Base-by-base conservation (phyloP, 192 early-diverging fungal species). In the Coemansia sp. region DNA sequence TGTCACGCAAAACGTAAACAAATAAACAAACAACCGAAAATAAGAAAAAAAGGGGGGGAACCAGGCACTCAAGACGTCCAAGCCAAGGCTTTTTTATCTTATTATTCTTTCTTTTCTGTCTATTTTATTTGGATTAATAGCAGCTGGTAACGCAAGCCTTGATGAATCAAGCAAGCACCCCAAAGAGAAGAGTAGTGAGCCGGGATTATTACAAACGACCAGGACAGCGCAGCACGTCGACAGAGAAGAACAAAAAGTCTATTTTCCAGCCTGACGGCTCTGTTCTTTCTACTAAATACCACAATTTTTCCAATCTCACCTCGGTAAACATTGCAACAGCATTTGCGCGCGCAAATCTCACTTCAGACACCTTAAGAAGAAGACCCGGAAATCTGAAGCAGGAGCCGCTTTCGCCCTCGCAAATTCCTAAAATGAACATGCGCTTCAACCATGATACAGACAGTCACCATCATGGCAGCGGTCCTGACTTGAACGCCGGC, bases 291-390 rank as follows among this genome's bases (percentile, higher is more conserved):
- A 54, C 60, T 20, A 70, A 61, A n/a, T 11, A 54, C 1, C 69
- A 56, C 38, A 71, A 66, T 36, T 72, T 75, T 59, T 72, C 78
- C 30, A 75, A 81, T 64, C 69, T 67, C 55, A 82, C 80, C 30
- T 82, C 80, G 11, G 80, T 82, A 29, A 82, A 82, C 63, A 82
- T 82, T 59, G 80, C 80, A 64, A 77, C 80, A 4, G 80, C 80
- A n/a, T 82, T 82, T 68, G 75, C 74, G 5, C 80, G 71, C 64
- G 80, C 80, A 0, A 65, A 63, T 61, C 77, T 82, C 32, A 82
- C 75, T 25, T 61, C 80, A 8, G 75, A 77, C 57, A 82, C 80
- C 36, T 77, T 82, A 25, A 70, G 56, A 50, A 71, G 45, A 51
- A 69, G 78, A 7, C 73, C 78, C 8, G 63, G 65, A 17, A 73